A percentile compares a stretch with the other conserved stretches of the same genome.
phyloP scores from a whole-genome alignment of 1,284 basidiomycete species.

The Malassezia caprae region DNA sequence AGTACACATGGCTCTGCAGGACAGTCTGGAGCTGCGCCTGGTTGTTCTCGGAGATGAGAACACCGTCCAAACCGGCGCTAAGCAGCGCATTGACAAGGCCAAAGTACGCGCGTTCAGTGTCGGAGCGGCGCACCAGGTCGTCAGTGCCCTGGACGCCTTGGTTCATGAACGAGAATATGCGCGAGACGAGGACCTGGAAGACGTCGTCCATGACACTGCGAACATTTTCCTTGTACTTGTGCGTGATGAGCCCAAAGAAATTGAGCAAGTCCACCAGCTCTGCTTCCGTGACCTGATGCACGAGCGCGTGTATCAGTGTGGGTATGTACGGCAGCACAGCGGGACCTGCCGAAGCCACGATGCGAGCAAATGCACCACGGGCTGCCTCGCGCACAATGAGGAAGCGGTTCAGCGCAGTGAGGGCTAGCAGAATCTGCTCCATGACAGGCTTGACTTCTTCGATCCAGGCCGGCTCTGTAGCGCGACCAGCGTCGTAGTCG shows the following conservation, averaged over 20 bases:
- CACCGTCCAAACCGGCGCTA: conserved; percentile 61
- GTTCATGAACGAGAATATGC: conserved; percentile 71
- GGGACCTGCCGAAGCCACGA: conserved; percentile 77
- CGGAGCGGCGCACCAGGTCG: conserved; percentile 69
- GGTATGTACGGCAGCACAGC: conserved; percentile 66
- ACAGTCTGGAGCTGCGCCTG: conserved; percentile 68
- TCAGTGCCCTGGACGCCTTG: conserved; percentile 82
- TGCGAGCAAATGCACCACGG: conserved; percentile 69
- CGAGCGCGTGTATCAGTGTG: conserved; percentile 72
- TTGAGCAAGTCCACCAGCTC: conserved; percentile 92
- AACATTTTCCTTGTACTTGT: conserved; percentile 80
- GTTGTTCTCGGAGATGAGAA: conserved; percentile 81
- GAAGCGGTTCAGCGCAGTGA: conserved; percentile 78
- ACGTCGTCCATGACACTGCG: conserved; percentile 80
- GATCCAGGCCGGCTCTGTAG: conserved; percentile 62
- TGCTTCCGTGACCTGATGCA: conserved; percentile 79
- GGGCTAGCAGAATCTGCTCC: conserved; percentile 74
- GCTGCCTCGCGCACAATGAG: conserved; percentile 87
- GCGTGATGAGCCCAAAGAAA: conserved; percentile 81
- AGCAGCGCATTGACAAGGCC: conserved; percentile 72
- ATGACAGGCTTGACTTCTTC: conserved; percentile 77
- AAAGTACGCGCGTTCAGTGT: conserved; percentile 84
- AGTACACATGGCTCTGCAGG: conserved; percentile 55
- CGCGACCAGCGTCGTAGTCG: conserved; percentile 35
- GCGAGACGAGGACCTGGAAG: conserved; percentile 70